Evolutionary conservation across 345 rosid genomes (phyloP), one percentile per base, ranked within the genome.

Genomic region (Arabis alpina): DNA sequence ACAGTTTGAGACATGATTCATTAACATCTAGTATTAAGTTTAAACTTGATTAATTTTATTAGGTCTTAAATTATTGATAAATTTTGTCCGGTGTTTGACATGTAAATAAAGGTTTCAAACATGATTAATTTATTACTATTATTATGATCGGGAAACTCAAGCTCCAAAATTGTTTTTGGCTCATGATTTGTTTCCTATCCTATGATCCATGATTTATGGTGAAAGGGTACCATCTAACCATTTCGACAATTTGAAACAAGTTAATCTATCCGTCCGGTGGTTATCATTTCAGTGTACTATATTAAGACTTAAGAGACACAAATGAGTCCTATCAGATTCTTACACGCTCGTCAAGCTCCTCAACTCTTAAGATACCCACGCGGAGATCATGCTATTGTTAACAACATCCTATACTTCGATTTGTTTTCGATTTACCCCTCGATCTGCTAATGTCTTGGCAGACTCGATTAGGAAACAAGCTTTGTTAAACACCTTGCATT

Each of bases 1-100:
- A 58, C 76, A 50, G 27, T 84, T 74, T 61, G 16, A 74, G 40
- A 61, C 76, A 74, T 73, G 56, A 16, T 63, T 57, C 41, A 28
- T 75, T 54, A 61, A 54, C 68, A 43, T 43, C 13, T 59, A 58
- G 61, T 27, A 12, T 56, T 58, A 57, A 73, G 39, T 19, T 19
- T 57, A 49, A 73, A 49, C 43, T 11, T 24, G 37, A 59, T 43
- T 59, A 24, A 43, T 42, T 13, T 74, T 62, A 59, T 56, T 65
- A 59, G 58, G 56, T 59, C 47, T 52, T 36, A 19, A 43, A 16
- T 50, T 41, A n/a, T 56, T 66, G 3, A 58, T 8, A 65, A 36
- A 66, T 51, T 74, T 66, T 66, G 67, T 51, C 60, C 59, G 47
- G 9, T 14, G 10, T 28, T 23, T 51, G 41, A 15, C 48, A 52